Conservation (phyloP, 2,329 filamentous ascomycete species). For the Annulohypoxylon truncatum region DNA sequence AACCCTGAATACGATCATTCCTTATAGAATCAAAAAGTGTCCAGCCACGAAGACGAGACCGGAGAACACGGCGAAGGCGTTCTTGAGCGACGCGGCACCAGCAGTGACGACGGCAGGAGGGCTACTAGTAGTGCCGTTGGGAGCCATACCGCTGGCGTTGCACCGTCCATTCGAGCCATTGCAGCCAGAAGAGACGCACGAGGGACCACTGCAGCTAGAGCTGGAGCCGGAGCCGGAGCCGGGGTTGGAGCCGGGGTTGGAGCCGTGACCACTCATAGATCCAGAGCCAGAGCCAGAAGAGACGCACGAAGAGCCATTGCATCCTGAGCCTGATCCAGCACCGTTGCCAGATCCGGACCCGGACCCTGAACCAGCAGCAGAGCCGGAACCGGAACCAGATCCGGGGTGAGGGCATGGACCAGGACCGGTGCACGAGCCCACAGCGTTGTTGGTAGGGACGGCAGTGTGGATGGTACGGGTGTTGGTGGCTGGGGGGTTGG, state of each 20-base stretch:
- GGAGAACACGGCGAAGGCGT: slow-evolving; percentile 44
- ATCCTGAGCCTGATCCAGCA: slow-evolving; percentile 20
- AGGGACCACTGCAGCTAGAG: slow-evolving; percentile 1
- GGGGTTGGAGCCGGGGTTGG: neutral
- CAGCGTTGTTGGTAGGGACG: neutral
- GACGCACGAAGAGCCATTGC: slow-evolving; percentile 6
- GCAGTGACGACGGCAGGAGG: slow-evolving; percentile 39
- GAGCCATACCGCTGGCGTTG: slow-evolving; percentile 2
- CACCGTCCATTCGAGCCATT: slow-evolving; percentile 4
- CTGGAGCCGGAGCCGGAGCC: slow-evolving; percentile 7
- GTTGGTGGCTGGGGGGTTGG: slow-evolving; percentile 2
- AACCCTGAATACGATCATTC: slow-evolving; percentile 13
- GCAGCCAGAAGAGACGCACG: slow-evolving; percentile 4
- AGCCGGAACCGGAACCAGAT: neutral
- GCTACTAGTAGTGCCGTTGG: slow-evolving; percentile 40
- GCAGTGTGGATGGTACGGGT: neutral
- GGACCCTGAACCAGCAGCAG: slow-evolving; percentile 13
- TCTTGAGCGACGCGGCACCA: slow-evolving; percentile 46
- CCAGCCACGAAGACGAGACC: slow-evolving; percentile 47
- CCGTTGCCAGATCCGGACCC: slow-evolving; percentile 12
- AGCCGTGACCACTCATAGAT: slow-evolving; percentile 9
- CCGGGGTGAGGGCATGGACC: neutral
- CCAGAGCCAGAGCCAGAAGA: neutral
- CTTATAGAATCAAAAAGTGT: slow-evolving; percentile 47
- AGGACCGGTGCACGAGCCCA: neutral